Evolutionary conservation across 129 eudicot species (phyloP), one percentile per base, ranked within the genome.

Genomic region (Lonicera japonica): DNA sequence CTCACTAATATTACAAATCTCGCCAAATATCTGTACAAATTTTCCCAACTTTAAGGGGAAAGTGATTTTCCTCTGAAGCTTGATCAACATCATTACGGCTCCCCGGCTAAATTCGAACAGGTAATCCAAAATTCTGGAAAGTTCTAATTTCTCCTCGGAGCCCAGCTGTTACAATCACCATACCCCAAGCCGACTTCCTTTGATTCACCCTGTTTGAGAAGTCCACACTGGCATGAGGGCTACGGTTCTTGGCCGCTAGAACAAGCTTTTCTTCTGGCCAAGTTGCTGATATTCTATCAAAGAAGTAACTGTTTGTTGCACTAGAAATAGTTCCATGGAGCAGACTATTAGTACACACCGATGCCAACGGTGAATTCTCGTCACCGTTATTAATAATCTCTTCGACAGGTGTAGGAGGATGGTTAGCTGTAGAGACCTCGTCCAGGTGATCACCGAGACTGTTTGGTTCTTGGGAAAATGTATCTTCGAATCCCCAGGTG

Each of bases 91-190:
- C 47, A n/a, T 64, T 50, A 19, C 50, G 60, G 17, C 77, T 48
- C 34, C 71, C 51, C 56, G 39, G 71, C 59, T 76, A 90, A 52
- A 82, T 82, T 47, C 96, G 84, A 58, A 83, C 81, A 0, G 95
- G 91, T 86, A 76, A 66, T 61, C 97, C 97, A 69, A 90, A 90
- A 74, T 88, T 92, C 73, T 92, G 99, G 73, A 82, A 92, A 60
- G 95, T 85, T 73, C 87, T 83, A 51, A 92, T 85, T 60, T 92
- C 95, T 48, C 99, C 99, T 55, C 82, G 75, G 25, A 78, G 81
- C 60, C 96, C 91, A 60, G 96, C 99, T 24, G 96, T 83, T 59
- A 92, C 99, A 51, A 92, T 82, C 70, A 88, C 99, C 89, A 92
- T 78, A 15, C 99, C 96, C 99, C 96, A 92, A 13, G 96, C 99